phyloP scores from a whole-genome alignment of 805 yeast species.

The Jamesozyma piceae region DNA sequence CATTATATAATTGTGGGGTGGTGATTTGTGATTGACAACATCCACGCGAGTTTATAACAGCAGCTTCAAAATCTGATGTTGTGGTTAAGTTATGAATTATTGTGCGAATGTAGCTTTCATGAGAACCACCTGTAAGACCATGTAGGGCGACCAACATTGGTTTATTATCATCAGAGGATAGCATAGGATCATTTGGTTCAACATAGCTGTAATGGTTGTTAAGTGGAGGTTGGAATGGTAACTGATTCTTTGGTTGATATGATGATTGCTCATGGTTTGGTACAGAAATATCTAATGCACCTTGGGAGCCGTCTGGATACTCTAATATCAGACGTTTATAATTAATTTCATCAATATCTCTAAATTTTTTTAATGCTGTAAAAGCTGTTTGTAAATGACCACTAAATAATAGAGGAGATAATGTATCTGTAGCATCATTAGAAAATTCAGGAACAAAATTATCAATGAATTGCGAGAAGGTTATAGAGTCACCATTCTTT shows the following conservation, averaged over 20 bases:
- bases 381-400: constrained; percentile 65
- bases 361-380: constrained; percentile 43
- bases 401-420: constrained; percentile 50
- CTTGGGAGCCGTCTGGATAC: constrained; percentile 54
- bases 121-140: constrained; percentile 82
- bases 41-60: constrained; percentile 67
- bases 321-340: constrained; percentile 52
- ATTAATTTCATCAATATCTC: constrained; percentile 40
- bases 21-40: constrained; percentile 64
- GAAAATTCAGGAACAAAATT: constrained; percentile 37
- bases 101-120: constrained; percentile 64
- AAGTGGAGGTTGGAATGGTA: constrained; percentile 21
- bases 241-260: constrained; percentile 31
- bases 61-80: constrained; percentile 44
- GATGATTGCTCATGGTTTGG: constrained; percentile 1
- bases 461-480: constrained; percentile 28
- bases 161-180: constrained; percentile 29
- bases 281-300: constrained; percentile 61
- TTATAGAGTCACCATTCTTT: constrained; percentile 1
- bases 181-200: constrained; percentile 34
- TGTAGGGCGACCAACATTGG: constrained; percentile 63
- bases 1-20: constrained; percentile 61
- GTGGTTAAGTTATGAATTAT: constrained; percentile 36
- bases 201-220: constrained; percentile 15
- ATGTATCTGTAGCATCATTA: constrained; percentile 36